Percentiles rank a stretch among this genome's conserved stretches.
Conservation (phyloP, 345 rosid species). For the Physaria fendleri region DNA sequence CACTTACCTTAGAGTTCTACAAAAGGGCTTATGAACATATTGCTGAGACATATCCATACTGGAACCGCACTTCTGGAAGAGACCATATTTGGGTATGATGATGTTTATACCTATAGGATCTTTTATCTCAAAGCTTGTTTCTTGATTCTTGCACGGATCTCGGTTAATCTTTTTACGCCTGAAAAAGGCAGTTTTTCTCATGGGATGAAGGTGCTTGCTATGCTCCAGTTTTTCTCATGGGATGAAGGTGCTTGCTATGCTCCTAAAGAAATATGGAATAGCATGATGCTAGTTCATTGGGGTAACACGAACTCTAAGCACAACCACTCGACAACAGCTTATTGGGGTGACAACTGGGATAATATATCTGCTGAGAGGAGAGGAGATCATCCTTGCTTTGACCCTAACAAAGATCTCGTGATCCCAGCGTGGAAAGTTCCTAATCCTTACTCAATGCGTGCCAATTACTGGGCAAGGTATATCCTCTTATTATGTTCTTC, state of each 20-base stretch:
- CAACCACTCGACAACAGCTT: constrained; percentile 88
- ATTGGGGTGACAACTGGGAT: constrained; percentile 88
- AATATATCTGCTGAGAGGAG: constrained; percentile 55
- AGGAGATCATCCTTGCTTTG: constrained; percentile 95
- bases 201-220: constrained; percentile 99
- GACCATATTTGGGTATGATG: constrained; percentile 95
- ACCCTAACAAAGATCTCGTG: constrained; percentile 89
- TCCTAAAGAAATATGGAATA: constrained; percentile 98
- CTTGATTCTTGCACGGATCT: neutral
- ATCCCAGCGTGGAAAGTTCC: constrained; percentile 98
- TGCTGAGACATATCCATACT: constrained; percentile 57
- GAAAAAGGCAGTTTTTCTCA: constrained; percentile 78
- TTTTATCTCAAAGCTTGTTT: neutral
- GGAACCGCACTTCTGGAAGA: constrained; percentile 85
- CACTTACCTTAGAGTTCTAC: constrained; percentile 81
- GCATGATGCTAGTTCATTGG: constrained; percentile 99
- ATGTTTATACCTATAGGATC: neutral
- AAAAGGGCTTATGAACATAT: constrained; percentile 68
- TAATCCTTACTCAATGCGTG: constrained; percentile 47
- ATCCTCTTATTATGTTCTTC: constrained; percentile 2
- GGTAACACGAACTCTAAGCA: constrained; percentile 96
- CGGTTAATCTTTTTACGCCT: constrained; percentile 24
- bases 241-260: constrained; percentile 99
- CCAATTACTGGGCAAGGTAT: constrained; percentile 69
- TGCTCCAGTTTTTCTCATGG: constrained; percentile 99